Evolutionary conservation across 352 stramenopile genomes (phyloP).

Genomic region (Achlya hypogyna): DNA sequence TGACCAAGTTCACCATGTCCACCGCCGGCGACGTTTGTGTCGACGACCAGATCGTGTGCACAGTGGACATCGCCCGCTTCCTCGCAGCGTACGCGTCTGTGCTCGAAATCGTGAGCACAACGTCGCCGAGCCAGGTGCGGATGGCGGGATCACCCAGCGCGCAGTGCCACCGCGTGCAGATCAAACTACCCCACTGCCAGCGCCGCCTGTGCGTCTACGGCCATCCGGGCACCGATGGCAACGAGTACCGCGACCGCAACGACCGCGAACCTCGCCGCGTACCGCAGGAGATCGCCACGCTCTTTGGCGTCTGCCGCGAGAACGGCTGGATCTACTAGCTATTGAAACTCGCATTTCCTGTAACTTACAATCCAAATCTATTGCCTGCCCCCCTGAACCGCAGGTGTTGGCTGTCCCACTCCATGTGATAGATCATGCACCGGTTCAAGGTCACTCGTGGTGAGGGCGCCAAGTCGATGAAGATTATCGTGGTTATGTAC

Average conservation of each 20-base stretch:
- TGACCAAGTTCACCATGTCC: background rate
- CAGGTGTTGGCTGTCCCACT: too few relatives aligned
- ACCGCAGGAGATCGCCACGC: background rate
- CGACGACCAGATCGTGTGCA: background rate
- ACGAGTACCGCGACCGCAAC: background rate
- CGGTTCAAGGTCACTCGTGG: too few relatives aligned
- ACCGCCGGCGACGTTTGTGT: background rate
- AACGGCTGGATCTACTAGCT: background rate
- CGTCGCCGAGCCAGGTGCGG: background rate
- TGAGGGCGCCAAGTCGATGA: too few relatives aligned
- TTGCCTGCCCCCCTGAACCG: too few relatives aligned
- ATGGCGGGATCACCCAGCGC: background rate
- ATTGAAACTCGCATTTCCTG: background rate
- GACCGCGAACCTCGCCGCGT: background rate
- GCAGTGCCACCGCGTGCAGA: slow-evolving; percentile 1
- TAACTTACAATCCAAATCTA: background rate
- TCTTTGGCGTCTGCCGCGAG: background rate
- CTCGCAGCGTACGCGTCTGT: background rate
- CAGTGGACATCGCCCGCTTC: background rate
- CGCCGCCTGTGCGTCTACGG: background rate
- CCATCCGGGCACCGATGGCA: background rate
- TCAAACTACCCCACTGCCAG: background rate
- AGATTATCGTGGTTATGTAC: too few relatives aligned
- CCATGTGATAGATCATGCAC: too few relatives aligned
- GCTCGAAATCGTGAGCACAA: background rate